Base-by-base conservation (phyloP, 441 rosid genomes). In the Populus hybrid region DNA sequence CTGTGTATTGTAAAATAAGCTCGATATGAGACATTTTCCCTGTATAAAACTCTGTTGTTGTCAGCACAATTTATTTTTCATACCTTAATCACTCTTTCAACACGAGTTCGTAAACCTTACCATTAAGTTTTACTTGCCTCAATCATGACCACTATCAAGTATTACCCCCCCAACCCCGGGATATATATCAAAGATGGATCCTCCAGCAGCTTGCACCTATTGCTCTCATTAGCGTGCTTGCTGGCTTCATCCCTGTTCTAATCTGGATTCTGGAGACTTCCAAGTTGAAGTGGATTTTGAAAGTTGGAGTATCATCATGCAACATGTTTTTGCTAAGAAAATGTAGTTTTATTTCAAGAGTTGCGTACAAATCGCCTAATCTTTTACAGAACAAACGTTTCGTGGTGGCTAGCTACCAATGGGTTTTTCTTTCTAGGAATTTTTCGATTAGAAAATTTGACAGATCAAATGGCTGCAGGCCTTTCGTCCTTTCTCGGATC, bases 401-500 rank as follows among this genome's bases (percentile, higher is more conserved):
- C n/a, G 46, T 30, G 32, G 32, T 35, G 0, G 12, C 18, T 63
- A 3, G n/a, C 65, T 26, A 21, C 23, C 68, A 61, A 0, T n/a
- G n/a, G 23, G 18, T 32, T 10, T 7, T 4, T 5, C 42, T 59
- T 68, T 7, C 6, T 9, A 18, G 2, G 53, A 61, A 50, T 28
- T 6, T 57, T 67, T 12, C 26, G 6, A 21, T 75, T 12, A 0
- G 8, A 68, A 40, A 57, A 9, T 4, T 0, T 26, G 4, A 38
- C 42, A 32, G 59, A 70, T 92, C 86, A 93, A 40, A 86, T 87
- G 1, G 93, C 94, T 53, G 98, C 99, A 42, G 99, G 97, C 77
- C 83, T 88, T 67, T 98, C 99, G 78, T 91, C 91, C 79, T 95
- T 95, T 81, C 97, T 82, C 8, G 97, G 98, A 77, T 95, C 98